Evolutionary conservation across 1,284 basidiomycete genomes (phyloP).

Genomic region (Waitea zeae): DNA sequence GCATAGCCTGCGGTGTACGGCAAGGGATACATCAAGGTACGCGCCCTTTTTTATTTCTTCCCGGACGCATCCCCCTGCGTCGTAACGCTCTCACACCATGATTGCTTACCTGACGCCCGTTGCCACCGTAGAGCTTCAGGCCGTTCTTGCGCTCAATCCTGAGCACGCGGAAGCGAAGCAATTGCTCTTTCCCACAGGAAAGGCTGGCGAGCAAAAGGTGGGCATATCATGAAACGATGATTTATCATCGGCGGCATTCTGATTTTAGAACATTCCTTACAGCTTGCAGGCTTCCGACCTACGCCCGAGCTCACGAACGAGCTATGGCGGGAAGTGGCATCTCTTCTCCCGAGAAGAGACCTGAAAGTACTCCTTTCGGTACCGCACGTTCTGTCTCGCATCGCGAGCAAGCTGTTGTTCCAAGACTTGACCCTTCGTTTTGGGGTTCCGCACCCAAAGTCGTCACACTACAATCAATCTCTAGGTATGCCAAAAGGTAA

Average conservation of each 20-base stretch:
- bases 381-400: constrained; percentile 45
- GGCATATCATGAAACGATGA: too few species aligned
- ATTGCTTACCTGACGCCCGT: constrained; percentile 6
- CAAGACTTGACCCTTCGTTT: constrained; percentile 45
- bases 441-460: constrained; percentile 11
- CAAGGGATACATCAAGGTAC: constrained; percentile 50
- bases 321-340: constrained; percentile 53
- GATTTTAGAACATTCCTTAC: constrained; percentile 1
- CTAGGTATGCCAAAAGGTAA: neutral
- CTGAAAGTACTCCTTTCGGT: constrained; percentile 45
- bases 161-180: constrained; percentile 49
- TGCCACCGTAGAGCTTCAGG: constrained; percentile 35
- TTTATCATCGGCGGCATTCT: too few species aligned
- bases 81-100: constrained; percentile 2
- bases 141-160: constrained; percentile 43
- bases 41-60: constrained; percentile 7
- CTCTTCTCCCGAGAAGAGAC: constrained; percentile 43
- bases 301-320: constrained; percentile 49
- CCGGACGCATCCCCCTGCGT: neutral
- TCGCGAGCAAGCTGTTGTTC: constrained; percentile 51
- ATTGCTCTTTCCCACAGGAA: constrained; percentile 31
- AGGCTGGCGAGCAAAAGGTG: too few species aligned
- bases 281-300: constrained; percentile 5
- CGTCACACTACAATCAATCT: constrained; percentile 1
- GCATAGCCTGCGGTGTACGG: constrained; percentile 37